A percentile compares a stretch with the other conserved stretches of the same genome.
These are phyloP conservation scores for Diaporthe sp. DNA, from an alignment of 2,329 filamentous ascomycete genomes.

Conservation along the genomic window DNA sequence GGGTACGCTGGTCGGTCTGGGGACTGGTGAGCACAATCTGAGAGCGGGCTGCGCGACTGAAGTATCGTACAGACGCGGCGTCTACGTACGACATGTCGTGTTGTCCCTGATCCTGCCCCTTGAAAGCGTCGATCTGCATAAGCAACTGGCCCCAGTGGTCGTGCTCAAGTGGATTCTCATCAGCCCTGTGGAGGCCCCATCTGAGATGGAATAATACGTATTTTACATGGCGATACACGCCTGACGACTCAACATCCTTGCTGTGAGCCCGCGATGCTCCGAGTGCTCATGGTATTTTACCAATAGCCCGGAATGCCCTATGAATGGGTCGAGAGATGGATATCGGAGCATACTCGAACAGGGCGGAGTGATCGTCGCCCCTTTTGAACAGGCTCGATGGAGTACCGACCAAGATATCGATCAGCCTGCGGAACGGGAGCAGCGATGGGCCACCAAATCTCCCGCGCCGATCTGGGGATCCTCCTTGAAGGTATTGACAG, in stretches of 20 bases:
- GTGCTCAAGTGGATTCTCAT: constrained; percentile 25
- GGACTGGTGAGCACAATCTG: background rate
- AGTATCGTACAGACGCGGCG: background rate
- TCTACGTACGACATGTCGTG: constrained; percentile 4
- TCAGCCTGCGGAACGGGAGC: constrained; percentile 21
- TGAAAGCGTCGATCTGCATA: constrained; percentile 28
- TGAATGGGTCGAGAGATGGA: background rate
- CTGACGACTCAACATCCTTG: background rate
- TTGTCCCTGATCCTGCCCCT: background rate
- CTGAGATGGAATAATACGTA: constrained; percentile 11
- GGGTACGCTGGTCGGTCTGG: background rate
- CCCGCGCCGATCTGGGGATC: constrained; percentile 21
- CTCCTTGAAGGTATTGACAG: background rate
- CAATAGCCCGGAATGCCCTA: background rate
- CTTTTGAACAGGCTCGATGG: constrained; percentile 15
- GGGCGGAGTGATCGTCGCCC: constrained; percentile 27
- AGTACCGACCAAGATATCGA: constrained; percentile 19
- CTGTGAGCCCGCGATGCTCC: background rate
- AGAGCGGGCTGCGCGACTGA: constrained; percentile 10
- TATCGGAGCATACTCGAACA: background rate
- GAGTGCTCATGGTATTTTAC: constrained; percentile 15
- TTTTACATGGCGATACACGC: background rate
- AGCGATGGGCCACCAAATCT: constrained; percentile 19
- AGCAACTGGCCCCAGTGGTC: constrained; percentile 8
- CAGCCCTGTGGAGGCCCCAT: constrained; percentile 9